Conservation (phyloP, 2,329 filamentous ascomycete species). For the Thermomyces lanuginosus region DNA sequence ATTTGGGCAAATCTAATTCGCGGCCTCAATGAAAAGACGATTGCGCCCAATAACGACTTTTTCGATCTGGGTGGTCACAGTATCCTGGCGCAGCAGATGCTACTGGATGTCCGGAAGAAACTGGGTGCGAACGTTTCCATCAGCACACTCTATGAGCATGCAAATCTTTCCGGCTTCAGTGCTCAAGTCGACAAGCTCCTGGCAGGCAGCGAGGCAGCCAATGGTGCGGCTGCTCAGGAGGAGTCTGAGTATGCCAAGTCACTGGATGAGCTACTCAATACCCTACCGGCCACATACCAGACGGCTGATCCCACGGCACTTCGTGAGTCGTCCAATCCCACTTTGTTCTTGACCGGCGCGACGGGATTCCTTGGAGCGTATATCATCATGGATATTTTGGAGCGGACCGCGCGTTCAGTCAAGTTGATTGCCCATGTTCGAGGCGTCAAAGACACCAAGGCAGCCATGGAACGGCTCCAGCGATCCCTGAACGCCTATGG, state of each 20-base stretch:
- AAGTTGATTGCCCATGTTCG: slow-evolving; percentile 64
- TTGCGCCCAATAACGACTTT: slow-evolving; percentile 49
- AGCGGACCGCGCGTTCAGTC: slow-evolving; percentile 37
- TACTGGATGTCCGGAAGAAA: slow-evolving; percentile 52
- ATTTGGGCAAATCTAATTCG: slow-evolving; percentile 60
- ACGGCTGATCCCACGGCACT: slow-evolving; percentile 5
- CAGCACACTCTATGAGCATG: slow-evolving; percentile 51
- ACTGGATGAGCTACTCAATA: slow-evolving; percentile 4
- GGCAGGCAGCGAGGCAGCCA: slow-evolving; percentile 35
- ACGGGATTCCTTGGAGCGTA: slow-evolving; percentile 83
- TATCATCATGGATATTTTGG: slow-evolving; percentile 58
- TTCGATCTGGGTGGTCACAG: slow-evolving; percentile 70
- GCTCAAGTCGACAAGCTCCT: slow-evolving; percentile 10
- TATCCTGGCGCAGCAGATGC: slow-evolving; percentile 64
- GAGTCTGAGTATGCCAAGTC: slow-evolving; percentile 13
- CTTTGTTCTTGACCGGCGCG: slow-evolving; percentile 70
- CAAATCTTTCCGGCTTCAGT: slow-evolving; percentile 48
- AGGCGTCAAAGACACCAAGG: slow-evolving; percentile 39
- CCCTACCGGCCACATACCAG: slow-evolving; percentile 5
- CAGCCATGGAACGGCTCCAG: slow-evolving; percentile 48
- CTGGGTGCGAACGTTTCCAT: slow-evolving; percentile 52
- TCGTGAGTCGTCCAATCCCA: slow-evolving; percentile 23
- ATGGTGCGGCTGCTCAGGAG: slow-evolving; percentile 32
- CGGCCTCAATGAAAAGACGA: slow-evolving; percentile 49
- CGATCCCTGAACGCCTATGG: slow-evolving; percentile 57